These are phyloP conservation scores for Metschnikowia corniflorae DNA, from an alignment of 805 yeast genomes.

Conservation along the genomic window DNA sequence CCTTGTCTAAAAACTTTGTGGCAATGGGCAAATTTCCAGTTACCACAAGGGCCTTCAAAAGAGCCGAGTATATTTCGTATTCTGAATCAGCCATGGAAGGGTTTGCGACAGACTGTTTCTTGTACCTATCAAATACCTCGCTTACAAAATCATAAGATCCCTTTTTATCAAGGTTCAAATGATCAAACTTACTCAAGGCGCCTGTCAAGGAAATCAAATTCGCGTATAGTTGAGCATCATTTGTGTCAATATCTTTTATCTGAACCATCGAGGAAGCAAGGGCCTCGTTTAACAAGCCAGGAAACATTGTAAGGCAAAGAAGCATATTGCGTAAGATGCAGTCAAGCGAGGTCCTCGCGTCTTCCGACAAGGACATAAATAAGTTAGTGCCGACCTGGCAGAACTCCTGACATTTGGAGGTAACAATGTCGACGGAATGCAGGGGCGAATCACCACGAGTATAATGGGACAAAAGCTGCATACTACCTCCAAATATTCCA, in stretches of 20 bases:
- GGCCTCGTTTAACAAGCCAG: constrained; percentile 24
- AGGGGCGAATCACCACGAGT: constrained; percentile 46
- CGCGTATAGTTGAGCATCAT: constrained; percentile 35
- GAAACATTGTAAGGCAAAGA: constrained; percentile 26
- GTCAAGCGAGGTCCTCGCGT: constrained; percentile 30
- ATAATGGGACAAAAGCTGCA: constrained; percentile 30
- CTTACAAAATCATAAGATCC: constrained; percentile 27
- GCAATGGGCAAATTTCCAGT: constrained; percentile 50
- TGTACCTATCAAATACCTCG: constrained; percentile 31
- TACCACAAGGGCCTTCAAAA: constrained; percentile 50
- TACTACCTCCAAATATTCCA: constrained; percentile 49
- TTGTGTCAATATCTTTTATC: constrained; percentile 21
- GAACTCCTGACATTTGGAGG: constrained; percentile 41
- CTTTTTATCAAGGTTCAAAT: constrained; percentile 16
- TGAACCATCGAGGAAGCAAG: constrained; percentile 22
- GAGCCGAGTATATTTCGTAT: constrained; percentile 46
- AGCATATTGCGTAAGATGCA: constrained; percentile 35
- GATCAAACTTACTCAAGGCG: constrained; percentile 18
- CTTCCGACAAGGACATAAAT: constrained; percentile 43
- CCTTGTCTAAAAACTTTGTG: constrained; percentile 53
- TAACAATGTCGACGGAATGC: constrained; percentile 44
- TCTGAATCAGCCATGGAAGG: constrained; percentile 25
- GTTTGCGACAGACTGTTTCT: constrained; percentile 19
- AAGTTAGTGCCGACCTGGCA: constrained; percentile 43
- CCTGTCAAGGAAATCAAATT: constrained; percentile 31